Evolutionary conservation across 257 asterid species (phyloP).

Genomic region (Fraxinus anomala): DNA sequence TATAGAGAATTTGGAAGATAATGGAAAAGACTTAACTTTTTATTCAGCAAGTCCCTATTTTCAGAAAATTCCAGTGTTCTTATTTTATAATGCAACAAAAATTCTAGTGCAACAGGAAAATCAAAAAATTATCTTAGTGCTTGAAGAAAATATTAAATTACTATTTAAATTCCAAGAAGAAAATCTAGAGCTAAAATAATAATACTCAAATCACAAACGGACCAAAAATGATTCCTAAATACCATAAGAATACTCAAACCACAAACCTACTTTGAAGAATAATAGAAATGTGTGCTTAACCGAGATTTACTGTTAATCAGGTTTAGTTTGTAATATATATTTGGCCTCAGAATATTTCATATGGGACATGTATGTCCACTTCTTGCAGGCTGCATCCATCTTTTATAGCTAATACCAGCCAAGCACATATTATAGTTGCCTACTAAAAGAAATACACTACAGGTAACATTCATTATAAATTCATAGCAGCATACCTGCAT

Average conservation of each 20-base stretch:
- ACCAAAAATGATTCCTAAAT: neutral
- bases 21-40: no score
- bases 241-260: neutral
- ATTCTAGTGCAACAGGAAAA: neutral
- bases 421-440: neutral
- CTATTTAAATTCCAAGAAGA: neutral
- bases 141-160: neutral
- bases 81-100: neutral
- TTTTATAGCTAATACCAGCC: neutral
- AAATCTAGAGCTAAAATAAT: neutral
- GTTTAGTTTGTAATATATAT: neutral
- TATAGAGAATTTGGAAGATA: no score
- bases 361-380: neutral
- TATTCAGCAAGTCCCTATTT: neutral
- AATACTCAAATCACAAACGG: neutral
- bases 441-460: neutral
- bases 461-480: neutral
- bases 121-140: neutral
- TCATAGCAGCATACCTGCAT: constrained; percentile 66
- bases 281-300: neutral
- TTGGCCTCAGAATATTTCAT: neutral
- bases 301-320: no score
- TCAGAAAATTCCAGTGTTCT: neutral
- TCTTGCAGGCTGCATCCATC: neutral
- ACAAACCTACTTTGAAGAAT: neutral